Evolutionary conservation across 306 rosid genomes (phyloP).

Genomic region (barrel medic (Medicago truncatula)): DNA sequence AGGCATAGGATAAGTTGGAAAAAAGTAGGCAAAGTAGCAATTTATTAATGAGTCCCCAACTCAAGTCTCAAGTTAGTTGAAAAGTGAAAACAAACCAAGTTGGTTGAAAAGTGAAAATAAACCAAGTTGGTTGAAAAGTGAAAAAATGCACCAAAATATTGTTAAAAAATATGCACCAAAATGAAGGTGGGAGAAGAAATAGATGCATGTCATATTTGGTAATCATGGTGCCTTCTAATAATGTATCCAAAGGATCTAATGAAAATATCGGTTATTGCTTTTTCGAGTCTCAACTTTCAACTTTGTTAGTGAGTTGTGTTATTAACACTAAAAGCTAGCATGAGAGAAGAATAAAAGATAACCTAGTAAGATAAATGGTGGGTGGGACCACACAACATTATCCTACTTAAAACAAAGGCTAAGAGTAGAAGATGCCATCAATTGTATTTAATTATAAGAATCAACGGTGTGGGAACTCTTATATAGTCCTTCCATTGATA

Average conservation of each 20-base stretch:
- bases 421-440: slow-evolving; percentile 44
- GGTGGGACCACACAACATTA: slow-evolving; percentile 44
- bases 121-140: slow-evolving; percentile 35
- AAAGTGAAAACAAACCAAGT: slow-evolving; percentile 32
- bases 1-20: slow-evolving; percentile 15
- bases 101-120: background rate
- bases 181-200: slow-evolving; percentile 10
- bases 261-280: slow-evolving; percentile 43
- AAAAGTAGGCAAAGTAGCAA: slow-evolving; percentile 44
- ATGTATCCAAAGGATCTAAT: slow-evolving; percentile 13
- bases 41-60: slow-evolving; percentile 17
- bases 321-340: slow-evolving; percentile 39
- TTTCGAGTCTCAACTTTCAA: slow-evolving; percentile 49
- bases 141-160: background rate
- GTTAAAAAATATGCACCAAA: background rate
- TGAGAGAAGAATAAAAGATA: slow-evolving; percentile 39
- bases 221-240: slow-evolving; percentile 40
- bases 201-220: slow-evolving; percentile 25
- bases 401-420: slow-evolving; percentile 29
- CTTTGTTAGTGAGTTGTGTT: slow-evolving; percentile 38
- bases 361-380: slow-evolving; percentile 50
- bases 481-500: slow-evolving; percentile 39
- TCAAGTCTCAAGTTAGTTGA: slow-evolving; percentile 31
- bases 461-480: slow-evolving; percentile 35
- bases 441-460: slow-evolving; percentile 18